Conservation (phyloP, 108 stramenopile genomes). For the Skeletonema potamos region DNA sequence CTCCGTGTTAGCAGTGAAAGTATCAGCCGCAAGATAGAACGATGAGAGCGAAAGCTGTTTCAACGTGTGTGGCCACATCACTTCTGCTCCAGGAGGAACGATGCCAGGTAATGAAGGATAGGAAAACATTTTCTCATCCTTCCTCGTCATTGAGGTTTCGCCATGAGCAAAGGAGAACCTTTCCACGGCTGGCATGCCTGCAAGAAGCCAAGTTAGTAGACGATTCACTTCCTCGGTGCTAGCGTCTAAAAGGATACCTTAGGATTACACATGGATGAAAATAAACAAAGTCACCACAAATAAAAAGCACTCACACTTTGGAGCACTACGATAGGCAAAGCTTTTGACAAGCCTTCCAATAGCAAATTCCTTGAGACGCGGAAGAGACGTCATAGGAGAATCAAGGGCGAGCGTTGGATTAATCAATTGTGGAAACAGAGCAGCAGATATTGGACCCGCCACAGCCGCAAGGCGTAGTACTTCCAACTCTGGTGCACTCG, state of each 20-base stretch:
- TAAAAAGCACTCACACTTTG: not conserved
- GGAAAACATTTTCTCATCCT: not conserved
- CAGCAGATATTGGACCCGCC: not conserved
- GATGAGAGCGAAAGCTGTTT: constrained; percentile 1
- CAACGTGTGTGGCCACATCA: constrained; percentile 1
- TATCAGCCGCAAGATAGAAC: not conserved
- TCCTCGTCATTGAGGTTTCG: not conserved
- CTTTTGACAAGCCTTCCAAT: not conserved
- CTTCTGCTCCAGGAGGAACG: not conserved
- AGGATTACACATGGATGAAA: not conserved
- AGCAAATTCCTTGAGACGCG: not conserved
- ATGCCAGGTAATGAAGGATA: not conserved
- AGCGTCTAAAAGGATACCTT: not conserved
- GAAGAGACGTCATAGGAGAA: not conserved
- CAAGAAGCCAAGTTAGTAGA: not conserved
- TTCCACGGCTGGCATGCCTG: constrained; percentile 1
- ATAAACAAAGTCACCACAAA: not conserved
- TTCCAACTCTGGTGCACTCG: not conserved
- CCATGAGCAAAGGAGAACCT: not conserved
- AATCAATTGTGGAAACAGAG: too few species aligned
- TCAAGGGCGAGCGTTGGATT: not conserved
- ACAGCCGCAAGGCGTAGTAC: not conserved
- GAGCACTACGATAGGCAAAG: not conserved
- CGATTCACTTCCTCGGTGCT: constrained; percentile 2
- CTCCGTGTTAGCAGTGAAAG: not conserved